phyloP scores from a whole-genome alignment of 495 filamentous ascomycete species.

The Lasiosphaeris hirsuta region DNA sequence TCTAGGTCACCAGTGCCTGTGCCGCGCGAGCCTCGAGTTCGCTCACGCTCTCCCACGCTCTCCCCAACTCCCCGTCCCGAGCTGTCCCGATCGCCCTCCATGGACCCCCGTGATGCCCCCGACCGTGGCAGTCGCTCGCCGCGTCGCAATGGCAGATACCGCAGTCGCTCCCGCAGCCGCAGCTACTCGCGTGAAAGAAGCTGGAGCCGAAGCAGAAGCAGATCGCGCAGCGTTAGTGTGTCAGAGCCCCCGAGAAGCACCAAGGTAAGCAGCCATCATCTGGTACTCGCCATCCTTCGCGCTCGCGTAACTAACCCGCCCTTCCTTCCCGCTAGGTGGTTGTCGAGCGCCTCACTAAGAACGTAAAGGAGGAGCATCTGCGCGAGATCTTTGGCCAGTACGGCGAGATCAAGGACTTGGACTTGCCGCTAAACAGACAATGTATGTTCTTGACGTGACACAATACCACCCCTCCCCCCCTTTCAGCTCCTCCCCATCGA shows the following conservation, averaged over 20 bases:
- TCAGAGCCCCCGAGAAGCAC: constrained; percentile 26
- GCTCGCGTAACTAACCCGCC: constrained; percentile 15
- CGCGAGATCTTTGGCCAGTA: constrained; percentile 89
- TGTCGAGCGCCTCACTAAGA: constrained; percentile 94
- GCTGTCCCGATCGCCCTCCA: constrained; percentile 21
- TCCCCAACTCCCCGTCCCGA: constrained; percentile 19
- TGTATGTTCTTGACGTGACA: constrained; percentile 53
- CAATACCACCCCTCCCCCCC: neutral
- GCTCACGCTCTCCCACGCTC: constrained; percentile 14
- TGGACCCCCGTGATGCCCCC: constrained; percentile 13
- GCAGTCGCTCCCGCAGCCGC: constrained; percentile 11
- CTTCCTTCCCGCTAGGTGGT: constrained; percentile 62
- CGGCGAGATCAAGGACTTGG: constrained; percentile 78
- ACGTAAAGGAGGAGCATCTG: constrained; percentile 83
- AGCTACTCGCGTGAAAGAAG: constrained; percentile 26
- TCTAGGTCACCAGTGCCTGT: constrained; percentile 11
- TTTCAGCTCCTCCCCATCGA: no score
- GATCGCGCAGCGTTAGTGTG: constrained; percentile 28
- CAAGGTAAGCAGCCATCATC: constrained; percentile 24
- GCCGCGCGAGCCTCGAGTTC: constrained; percentile 5
- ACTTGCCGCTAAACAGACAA: constrained; percentile 82
- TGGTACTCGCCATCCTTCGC: neutral
- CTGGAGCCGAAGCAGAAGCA: constrained; percentile 32
- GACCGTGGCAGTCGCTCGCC: constrained; percentile 22
- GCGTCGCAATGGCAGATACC: constrained; percentile 30